A percentile compares a stretch with the other conserved stretches of the same genome.
Evolutionary conservation across 106 monocot genomes (phyloP).

Genomic region (Dendrobium nobile): DNA sequence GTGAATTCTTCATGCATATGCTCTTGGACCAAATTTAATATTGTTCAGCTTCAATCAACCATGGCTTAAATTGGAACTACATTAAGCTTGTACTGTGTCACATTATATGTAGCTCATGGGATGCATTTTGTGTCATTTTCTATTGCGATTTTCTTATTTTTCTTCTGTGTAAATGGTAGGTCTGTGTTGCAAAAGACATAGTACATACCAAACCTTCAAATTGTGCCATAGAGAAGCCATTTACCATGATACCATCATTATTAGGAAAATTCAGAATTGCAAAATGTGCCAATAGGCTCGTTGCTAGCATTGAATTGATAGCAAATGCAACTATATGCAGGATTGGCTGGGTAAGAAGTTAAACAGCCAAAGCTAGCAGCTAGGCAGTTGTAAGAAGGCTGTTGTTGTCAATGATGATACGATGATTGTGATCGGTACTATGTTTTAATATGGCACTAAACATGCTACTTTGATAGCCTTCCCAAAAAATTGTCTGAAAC

Average conservation of each 20-base stretch:
- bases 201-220: neutral
- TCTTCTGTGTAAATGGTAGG: neutral
- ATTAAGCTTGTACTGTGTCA: neutral
- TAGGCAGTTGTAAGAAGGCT: too few species aligned
- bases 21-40: neutral
- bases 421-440: too few species aligned
- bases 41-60: neutral
- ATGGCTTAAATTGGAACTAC: neutral
- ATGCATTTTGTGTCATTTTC: neutral
- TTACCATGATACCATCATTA: neutral
- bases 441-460: too few species aligned
- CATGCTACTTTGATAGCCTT: neutral
- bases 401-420: too few species aligned
- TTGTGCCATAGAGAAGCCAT: neutral
- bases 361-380: neutral
- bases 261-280: neutral
- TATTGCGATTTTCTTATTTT: neutral
- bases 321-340: neutral
- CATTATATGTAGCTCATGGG: neutral
- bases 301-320: neutral
- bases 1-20: neutral
- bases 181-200: neutral
- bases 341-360: neutral
- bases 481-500: neutral
- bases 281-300: neutral